A percentile compares a stretch with the other conserved stretches of the same genome.
These are phyloP conservation scores for Falciphora oryzae DNA, from an alignment of 2,329 filamentous ascomycete species.

Conservation along the genomic window DNA sequence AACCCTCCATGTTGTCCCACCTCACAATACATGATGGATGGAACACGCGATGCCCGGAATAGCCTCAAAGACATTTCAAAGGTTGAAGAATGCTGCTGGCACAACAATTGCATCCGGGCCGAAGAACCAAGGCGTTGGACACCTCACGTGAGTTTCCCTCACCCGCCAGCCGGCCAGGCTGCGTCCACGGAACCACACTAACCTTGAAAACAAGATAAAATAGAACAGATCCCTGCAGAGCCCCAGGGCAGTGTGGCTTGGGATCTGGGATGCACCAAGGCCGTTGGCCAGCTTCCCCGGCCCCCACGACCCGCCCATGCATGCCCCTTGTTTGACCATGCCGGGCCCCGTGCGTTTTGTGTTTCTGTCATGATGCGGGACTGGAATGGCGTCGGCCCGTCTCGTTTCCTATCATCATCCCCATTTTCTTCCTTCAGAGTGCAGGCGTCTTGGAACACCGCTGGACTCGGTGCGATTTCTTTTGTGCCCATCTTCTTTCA, in stretches of 20 bases:
- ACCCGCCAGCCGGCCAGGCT: too few species aligned
- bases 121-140: too few species aligned
- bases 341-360: background rate
- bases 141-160: background rate
- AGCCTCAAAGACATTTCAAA: background rate
- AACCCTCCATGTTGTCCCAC: too few species aligned
- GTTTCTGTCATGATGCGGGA: background rate
- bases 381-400: background rate
- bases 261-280: background rate
- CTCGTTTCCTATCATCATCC: background rate
- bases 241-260: background rate
- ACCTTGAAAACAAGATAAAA: background rate
- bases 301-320: slow-evolving; percentile 2
- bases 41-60: background rate
- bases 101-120: too few species aligned
- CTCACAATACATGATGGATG: too few species aligned
- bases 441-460: background rate
- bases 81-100: too few species aligned
- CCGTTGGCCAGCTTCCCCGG: background rate
- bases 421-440: background rate
- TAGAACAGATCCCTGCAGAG: background rate
- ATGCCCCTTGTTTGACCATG: slow-evolving; percentile 5
- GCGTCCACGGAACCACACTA: background rate
- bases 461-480: background rate
- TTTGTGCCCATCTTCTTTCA: background rate